These are phyloP conservation scores for Effrenium voratum DNA, from an alignment of 73 alveolate genomes.

Conservation along the genomic window DNA sequence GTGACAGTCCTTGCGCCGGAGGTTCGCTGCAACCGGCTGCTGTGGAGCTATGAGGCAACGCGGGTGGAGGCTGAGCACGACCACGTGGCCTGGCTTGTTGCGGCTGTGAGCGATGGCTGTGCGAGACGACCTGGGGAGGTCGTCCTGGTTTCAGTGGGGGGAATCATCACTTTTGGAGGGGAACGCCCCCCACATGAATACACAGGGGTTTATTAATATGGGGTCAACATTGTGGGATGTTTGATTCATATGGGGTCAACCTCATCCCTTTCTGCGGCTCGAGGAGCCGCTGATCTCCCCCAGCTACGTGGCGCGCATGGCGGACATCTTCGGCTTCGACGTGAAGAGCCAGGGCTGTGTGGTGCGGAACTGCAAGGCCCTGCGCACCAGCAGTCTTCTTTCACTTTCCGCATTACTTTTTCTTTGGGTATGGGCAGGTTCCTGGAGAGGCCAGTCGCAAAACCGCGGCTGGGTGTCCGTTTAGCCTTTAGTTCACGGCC, in stretches of 20 bases:
- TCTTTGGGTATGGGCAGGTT: too few species aligned
- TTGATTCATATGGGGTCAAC: background rate
- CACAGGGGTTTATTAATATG: background rate
- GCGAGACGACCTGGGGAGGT: background rate
- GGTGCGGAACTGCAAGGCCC: slow-evolving; percentile 91
- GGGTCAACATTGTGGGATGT: background rate
- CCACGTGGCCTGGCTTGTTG: slow-evolving; percentile 34
- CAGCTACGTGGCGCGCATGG: slow-evolving; percentile 72
- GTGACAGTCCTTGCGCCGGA: background rate
- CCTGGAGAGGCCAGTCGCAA: too few species aligned
- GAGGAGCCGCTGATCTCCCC: slow-evolving; percentile 91
- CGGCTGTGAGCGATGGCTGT: background rate
- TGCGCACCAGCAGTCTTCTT: too few species aligned
- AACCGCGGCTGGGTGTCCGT: too few species aligned
- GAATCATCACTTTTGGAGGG: background rate
- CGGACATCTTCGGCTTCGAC: slow-evolving; percentile 87
- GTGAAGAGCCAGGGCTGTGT: slow-evolving; percentile 78
- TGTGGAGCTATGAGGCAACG: slow-evolving; percentile 89
- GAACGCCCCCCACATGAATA: background rate
- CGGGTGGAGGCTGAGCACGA: slow-evolving; percentile 88
- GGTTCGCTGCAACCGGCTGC: slow-evolving; percentile 91
- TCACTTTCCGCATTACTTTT: too few species aligned
- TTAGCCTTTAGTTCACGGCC: too few species aligned
- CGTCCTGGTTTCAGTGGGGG: background rate
- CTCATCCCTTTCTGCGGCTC: background rate